These are phyloP conservation scores for Vitellaria paradoxa DNA, from an alignment of 179 eudicot species.

Conservation along the genomic window DNA sequence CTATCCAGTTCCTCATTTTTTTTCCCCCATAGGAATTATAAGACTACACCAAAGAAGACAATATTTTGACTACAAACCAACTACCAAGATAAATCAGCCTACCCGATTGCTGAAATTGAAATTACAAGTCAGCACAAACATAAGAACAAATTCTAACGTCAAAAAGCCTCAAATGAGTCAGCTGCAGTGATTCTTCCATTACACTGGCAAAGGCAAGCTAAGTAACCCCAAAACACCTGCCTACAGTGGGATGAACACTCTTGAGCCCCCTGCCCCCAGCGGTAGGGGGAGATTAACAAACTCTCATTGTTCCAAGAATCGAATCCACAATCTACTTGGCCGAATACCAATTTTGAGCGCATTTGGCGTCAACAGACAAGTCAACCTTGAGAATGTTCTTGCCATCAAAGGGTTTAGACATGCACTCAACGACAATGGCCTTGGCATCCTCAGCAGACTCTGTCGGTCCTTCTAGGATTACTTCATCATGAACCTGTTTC, in stretches of 20 bases:
- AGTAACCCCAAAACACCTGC: too few relatives aligned
- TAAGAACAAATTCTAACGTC: not conserved
- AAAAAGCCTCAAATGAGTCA: not conserved
- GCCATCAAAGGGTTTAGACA: constrained; percentile 89
- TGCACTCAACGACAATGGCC: constrained; percentile 82
- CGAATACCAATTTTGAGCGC: constrained; percentile 88
- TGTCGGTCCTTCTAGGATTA: constrained; percentile 87
- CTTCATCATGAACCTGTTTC: constrained; percentile 93
- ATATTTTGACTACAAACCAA: not conserved
- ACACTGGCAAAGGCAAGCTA: not conserved
- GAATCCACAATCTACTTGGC: constrained; percentile 54
- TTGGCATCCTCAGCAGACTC: constrained; percentile 84
- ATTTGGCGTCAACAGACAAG: constrained; percentile 86
- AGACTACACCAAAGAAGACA: not conserved
- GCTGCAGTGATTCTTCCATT: not conserved
- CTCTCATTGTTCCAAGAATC: not conserved
- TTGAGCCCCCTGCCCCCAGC: too few relatives aligned
- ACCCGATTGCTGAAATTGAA: not conserved
- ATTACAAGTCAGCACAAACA: not conserved
- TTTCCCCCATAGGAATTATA: too few relatives aligned
- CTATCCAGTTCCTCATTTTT: not conserved
- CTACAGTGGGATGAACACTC: not conserved
- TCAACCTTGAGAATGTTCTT: constrained; percentile 71
- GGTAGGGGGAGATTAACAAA: not conserved
- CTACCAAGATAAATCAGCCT: not conserved